These are phyloP conservation scores for Sclerotinia borealis DNA, from an alignment of 2,329 filamentous ascomycete species.

Conservation along the genomic window DNA sequence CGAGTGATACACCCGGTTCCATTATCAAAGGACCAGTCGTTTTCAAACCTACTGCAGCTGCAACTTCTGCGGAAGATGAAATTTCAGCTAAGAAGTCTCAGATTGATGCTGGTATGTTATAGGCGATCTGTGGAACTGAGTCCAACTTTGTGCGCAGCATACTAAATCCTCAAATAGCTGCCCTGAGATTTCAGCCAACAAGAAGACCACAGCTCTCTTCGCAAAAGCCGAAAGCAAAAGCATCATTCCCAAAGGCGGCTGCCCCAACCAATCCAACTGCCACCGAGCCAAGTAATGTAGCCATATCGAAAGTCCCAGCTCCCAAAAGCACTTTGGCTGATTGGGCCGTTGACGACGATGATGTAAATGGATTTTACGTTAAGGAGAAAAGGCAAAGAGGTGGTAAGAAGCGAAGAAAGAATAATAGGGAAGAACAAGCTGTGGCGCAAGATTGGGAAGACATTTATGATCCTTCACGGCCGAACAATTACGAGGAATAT, in stretches of 20 bases:
- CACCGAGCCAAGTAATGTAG: conserved; percentile 24
- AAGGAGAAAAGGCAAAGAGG: conserved; percentile 62
- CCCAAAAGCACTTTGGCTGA: conserved; percentile 70
- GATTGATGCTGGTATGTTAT: conserved; percentile 54
- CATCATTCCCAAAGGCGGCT: conserved; percentile 47
- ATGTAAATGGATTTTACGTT: conserved; percentile 58
- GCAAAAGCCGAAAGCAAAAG: conserved; percentile 56
- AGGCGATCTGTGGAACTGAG: conserved; percentile 25
- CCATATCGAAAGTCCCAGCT: conserved; percentile 31
- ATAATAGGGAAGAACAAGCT: conserved; percentile 60
- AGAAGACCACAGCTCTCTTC: conserved; percentile 62
- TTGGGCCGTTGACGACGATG: conserved; percentile 81
- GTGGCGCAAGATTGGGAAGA: conserved; percentile 76
- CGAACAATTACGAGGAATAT: conserved; percentile 81
- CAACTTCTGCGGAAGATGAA: conserved; percentile 39
- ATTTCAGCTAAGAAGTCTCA: conserved; percentile 52
- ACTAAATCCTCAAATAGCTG: conserved; percentile 46
- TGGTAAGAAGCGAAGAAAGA: conserved; percentile 59
- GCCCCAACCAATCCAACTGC: conserved; percentile 26
- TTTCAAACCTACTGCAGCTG: conserved; percentile 49
- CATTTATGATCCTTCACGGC: conserved; percentile 76
- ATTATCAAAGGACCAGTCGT: conserved; percentile 71
- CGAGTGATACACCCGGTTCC: conserved; percentile 41
- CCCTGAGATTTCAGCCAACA: conserved; percentile 81
- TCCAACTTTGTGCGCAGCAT: conserved; percentile 31